Evolutionary conservation across 2,329 filamentous ascomycete genomes (phyloP), one percentile per base, ranked within the genome.

Genomic region (Penicillium rolfsii): DNA sequence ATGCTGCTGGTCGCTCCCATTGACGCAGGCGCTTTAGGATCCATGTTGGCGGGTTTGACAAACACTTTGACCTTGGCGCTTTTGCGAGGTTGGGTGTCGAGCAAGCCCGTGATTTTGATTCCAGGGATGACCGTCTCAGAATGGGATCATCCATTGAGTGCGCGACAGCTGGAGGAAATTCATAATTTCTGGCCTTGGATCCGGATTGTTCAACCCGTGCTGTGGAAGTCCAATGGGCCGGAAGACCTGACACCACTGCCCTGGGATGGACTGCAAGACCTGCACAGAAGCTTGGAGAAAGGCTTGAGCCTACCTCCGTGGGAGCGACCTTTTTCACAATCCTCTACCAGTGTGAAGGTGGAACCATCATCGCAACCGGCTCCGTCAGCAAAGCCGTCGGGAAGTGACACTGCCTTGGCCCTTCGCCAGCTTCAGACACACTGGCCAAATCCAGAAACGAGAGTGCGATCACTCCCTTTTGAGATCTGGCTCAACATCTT

Each of bases 401-500:
- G 74, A 52, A 77, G 74, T 62, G 76, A 74, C 26, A 70, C 77
- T 14, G 64, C 73, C 5, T 59, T 64, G 4, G 60, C 62, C 62
- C 71, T 49, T 28, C 65, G 62, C 60, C 67, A 67, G 62, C 66
- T 64, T 55, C 66, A 69, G 35, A 62, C 62, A n/a, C 64, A 64
- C 22, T 60, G 66, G 46, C 69, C 60, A 4, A 67, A 62, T 19
- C 50, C 60, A 5, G 67, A 68, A 55, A 59, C 59, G 2, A 70
- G 70, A 12, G 64, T 68, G 1, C 71, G 65, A 30, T 71, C 71
- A 7, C 80, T 98, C 1, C 94, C 94, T 0, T 87, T 90, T 0
- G 94, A 98, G 76, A 84, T 97, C 41, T 97, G 93, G 92, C 89
- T 89, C 35, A 89, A 94, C 59, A 90, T 98, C 52, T 87, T 97